These are phyloP conservation scores for Cytospora chrysosperma DNA, from an alignment of 2,329 filamentous ascomycete species.

Conservation along the genomic window DNA sequence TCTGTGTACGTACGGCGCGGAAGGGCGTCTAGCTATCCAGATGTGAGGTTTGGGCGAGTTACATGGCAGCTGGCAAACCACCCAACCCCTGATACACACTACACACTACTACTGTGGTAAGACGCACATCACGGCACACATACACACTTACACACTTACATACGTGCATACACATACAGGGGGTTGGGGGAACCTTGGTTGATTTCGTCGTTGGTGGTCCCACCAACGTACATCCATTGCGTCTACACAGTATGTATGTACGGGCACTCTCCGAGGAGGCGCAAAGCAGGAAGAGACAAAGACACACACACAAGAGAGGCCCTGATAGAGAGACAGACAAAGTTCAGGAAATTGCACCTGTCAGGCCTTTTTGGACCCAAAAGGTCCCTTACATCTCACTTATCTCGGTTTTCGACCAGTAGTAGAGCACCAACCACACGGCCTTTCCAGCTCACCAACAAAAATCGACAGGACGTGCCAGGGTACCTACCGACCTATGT, in stretches of 20 bases:
- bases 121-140: not conserved
- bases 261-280: too few species aligned
- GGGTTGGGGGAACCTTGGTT: not conserved
- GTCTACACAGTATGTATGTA: too few species aligned
- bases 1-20: constrained; percentile 1
- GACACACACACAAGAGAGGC: too few species aligned
- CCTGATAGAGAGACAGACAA: too few species aligned
- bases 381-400: not conserved
- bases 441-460: too few species aligned
- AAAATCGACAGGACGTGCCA: too few species aligned
- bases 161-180: not conserved
- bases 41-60: not conserved
- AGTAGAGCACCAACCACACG: too few species aligned
- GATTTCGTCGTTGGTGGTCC: not conserved
- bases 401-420: too few species aligned
- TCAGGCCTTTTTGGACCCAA: not conserved
- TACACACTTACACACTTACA: not conserved
- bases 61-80: not conserved
- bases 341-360: too few species aligned
- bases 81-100: not conserved
- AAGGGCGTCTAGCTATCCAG: not conserved
- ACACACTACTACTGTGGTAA: too few species aligned
- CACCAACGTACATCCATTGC: not conserved
- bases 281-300: too few species aligned
- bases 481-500: too few species aligned